Conservation (phyloP, 2,329 filamentous ascomycete genomes). For the Fusarium redolens region DNA sequence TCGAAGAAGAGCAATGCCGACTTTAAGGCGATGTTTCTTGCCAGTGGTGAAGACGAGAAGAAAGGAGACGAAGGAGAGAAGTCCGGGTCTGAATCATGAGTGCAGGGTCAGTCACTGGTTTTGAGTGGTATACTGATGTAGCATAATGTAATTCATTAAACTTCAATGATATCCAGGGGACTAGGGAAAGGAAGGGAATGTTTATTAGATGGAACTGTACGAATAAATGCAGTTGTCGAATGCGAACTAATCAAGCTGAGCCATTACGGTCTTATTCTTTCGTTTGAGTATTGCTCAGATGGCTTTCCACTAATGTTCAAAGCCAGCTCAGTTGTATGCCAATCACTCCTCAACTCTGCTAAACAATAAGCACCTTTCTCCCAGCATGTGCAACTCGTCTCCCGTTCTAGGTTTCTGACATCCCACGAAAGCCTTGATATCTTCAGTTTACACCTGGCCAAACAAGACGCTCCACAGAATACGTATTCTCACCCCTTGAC, state of each 20-base stretch:
- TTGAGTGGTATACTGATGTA: conserved; percentile 20
- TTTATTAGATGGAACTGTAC: background rate
- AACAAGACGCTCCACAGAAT: background rate
- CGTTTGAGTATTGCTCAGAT: background rate
- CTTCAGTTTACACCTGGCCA: background rate
- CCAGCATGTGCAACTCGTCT: background rate
- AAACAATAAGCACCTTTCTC: background rate
- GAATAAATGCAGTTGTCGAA: conserved; percentile 7
- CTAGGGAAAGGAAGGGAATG: background rate
- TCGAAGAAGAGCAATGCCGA: conserved; percentile 66
- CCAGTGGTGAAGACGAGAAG: conserved; percentile 31
- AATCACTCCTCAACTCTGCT: background rate
- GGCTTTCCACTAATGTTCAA: background rate
- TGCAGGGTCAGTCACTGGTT: background rate
- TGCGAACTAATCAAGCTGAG: background rate
- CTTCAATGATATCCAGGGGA: conserved; percentile 32
- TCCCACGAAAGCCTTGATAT: background rate
- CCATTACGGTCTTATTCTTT: background rate
- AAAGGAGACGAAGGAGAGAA: conserved; percentile 7
- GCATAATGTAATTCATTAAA: conserved; percentile 38
- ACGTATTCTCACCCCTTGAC: conserved; percentile 46
- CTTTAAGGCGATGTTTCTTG: conserved; percentile 65
- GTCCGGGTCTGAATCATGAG: conserved; percentile 14
- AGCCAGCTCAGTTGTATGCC: background rate
- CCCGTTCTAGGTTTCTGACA: background rate